Percentiles rank a stretch among this genome's conserved stretches.
Evolutionary conservation across 2,329 filamentous ascomycete species (phyloP).

Genomic region (Cladorrhinum sp.): DNA sequence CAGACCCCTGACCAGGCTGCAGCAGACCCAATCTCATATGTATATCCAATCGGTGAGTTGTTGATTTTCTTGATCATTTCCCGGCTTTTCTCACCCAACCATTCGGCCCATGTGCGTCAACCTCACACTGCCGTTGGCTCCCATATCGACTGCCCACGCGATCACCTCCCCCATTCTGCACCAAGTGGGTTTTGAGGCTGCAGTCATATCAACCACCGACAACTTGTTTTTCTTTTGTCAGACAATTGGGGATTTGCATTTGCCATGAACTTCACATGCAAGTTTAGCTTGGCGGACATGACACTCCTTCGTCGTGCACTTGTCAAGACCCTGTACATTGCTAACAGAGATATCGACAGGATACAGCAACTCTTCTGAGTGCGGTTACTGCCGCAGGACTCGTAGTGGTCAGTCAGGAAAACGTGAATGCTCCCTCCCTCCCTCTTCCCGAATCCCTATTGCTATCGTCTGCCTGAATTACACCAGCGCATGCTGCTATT

Average conservation of each 20-base stretch:
- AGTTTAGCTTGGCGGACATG: not conserved
- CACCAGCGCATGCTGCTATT: not conserved
- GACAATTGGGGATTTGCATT: constrained; percentile 19
- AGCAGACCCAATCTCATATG: constrained; percentile 45
- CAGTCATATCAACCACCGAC: constrained; percentile 4
- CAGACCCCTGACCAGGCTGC: constrained; percentile 41
- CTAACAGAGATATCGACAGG: constrained; percentile 35
- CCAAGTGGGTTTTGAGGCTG: constrained; percentile 17
- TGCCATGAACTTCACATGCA: not conserved
- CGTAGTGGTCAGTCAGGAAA: constrained; percentile 49
- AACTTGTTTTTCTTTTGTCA: constrained; percentile 21
- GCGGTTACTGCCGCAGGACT: constrained; percentile 51
- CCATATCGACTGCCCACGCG: constrained; percentile 28
- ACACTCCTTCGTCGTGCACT: not conserved
- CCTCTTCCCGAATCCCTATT: not conserved
- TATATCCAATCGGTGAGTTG: constrained; percentile 56
- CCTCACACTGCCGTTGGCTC: constrained; percentile 47
- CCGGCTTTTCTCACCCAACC: constrained; percentile 42
- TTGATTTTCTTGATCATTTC: constrained; percentile 15
- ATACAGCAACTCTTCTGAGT: constrained; percentile 51
- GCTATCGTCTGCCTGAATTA: not conserved
- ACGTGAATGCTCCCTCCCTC: constrained; percentile 38
- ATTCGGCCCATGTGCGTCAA: constrained; percentile 48
- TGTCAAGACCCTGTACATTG: not conserved
- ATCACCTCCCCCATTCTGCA: constrained; percentile 24